Conservation (phyloP, 805 yeast genomes). For the Starmerella sirachaensis region DNA sequence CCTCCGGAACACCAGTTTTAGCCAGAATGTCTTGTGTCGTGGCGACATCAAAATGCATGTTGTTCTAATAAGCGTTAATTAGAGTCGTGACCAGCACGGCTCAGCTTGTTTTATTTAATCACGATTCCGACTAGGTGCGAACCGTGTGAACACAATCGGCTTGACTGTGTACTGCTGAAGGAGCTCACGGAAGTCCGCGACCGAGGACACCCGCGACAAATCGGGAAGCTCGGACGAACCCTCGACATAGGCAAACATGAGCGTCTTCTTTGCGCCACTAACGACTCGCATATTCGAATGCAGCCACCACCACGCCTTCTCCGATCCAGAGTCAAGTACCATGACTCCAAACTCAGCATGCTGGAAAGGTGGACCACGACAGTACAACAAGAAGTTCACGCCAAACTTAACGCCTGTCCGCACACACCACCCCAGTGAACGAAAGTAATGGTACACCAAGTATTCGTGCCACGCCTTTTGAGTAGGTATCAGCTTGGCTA, state of each 20-base stretch:
- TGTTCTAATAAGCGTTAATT: too few relatives aligned
- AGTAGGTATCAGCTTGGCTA: constrained; percentile 2
- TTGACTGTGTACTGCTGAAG: constrained; percentile 40
- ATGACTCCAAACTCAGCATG: constrained; percentile 80
- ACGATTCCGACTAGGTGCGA: constrained; percentile 77
- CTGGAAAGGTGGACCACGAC: constrained; percentile 87
- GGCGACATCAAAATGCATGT: too few relatives aligned
- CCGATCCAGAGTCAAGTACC: constrained; percentile 34
- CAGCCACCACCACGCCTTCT: constrained; percentile 45
- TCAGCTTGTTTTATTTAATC: too few relatives aligned
- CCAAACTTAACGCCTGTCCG: constrained; percentile 88
- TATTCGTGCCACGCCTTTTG: constrained; percentile 36
- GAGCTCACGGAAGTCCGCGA: constrained; percentile 27
- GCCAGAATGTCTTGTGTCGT: too few relatives aligned
- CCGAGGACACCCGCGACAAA: constrained; percentile 17
- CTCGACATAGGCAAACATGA: constrained; percentile 58
- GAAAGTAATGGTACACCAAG: constrained; percentile 71
- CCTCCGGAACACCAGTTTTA: too few relatives aligned
- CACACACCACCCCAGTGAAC: constrained; percentile 90
- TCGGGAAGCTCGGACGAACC: constrained; percentile 31
- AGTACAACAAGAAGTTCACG: constrained; percentile 68
- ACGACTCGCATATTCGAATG: constrained; percentile 67
- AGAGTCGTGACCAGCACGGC: too few relatives aligned
- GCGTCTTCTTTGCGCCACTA: constrained; percentile 72
- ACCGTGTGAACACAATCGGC: constrained; percentile 62